Base-by-base conservation (phyloP, 2,329 filamentous ascomycete species). In the Leptographium procerum region DNA sequence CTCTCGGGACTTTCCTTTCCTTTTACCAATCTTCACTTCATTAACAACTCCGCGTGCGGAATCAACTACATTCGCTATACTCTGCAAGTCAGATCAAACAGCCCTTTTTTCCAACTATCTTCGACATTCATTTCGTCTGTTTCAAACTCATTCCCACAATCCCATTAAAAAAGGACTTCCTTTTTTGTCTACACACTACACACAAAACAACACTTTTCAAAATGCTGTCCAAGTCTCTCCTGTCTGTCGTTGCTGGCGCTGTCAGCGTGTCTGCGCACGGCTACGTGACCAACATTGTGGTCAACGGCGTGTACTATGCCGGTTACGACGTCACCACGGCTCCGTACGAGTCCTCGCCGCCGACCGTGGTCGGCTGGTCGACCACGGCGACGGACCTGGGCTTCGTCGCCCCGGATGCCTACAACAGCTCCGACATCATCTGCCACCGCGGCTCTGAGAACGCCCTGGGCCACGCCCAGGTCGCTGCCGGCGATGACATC, bases 241-340 rank as follows among this genome's bases (percentile, higher is more conserved):
- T 61, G n/a, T n/a, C 57, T 24, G n/a, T 33, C 16, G 19, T 51
- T 5, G 54, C 76, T 59, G 85, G 85, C 57, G 77, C 79, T 55
- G 81, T 86, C 62, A 82, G 85, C 45, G 77, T 80, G 16, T 54
- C 60, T 57, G 59, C 67, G 62, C 67, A 68, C 54, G 57, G 57
- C 48, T 59, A 52, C 34, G 61, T 63, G 16, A 55, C 48, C 43
- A 60, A 63, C 58, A 52, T 63, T 33, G 53, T 95, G 64, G 92
- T 96, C 59, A 84, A 96, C 68, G 91, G 75, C 28, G 68, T 75
- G 53, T 68, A 65, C 29, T 74, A 76, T 62, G 63, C 69, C 40
- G 72, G 71, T 59, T 78, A 76, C 63, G 69, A 75, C 61, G 69
- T 70, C 1, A 71, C 70, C 40, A 65, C 62, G 33, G 69, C 70